Evolutionary conservation across 257 asterid genomes (phyloP), one percentile per base, ranked within the genome.

Genomic region (Rehmannia glutinosa): DNA sequence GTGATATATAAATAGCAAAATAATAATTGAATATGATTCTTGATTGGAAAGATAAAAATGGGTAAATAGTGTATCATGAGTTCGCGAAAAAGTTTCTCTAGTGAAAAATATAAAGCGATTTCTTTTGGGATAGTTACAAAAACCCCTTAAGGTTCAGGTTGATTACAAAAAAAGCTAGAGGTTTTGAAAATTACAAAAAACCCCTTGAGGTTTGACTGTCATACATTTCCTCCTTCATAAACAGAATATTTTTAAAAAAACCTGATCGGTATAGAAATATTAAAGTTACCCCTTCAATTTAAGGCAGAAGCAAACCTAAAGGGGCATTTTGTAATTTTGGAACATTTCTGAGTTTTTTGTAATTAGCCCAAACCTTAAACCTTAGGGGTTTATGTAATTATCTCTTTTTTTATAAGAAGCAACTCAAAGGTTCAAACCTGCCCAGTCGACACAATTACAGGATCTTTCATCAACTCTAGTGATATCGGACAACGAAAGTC

Each of bases 401-500:
- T 4, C 33, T 5, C 33, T 28, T 2, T 28, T 28, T 2, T 28
- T 28, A 28, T 28, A 28, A 16, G 64, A 68, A 61, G 65, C 3
- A 77, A 72, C 13, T 10, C 15, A 8, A 43, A 42, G 45, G 43
- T 64, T 62, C 73, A 16, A 38, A 94, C 99, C 97, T 94, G 99
- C 35, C 99, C 99, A 8, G 99, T 91, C 25, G 99, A 94, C 60
- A 94, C 99, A 73, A 91, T 94, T 7, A 94, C 99, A 13, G 99
- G 99, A 78, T 94, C 99, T 74, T 88, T 90, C 99, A 94, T 94
- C 84, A 94, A 82, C 84, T 94, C 99, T 7, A 94, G 95, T 0
- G 99, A 94, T 73, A 94, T 88, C 5, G 99, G 97, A 65, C 99
- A 94, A 15, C 99, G 96, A 59, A 94, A 94, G 73, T 94, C 97